Evolutionary conservation across 345 rosid species (phyloP).

Genomic region (Eucalyptus sp.): DNA sequence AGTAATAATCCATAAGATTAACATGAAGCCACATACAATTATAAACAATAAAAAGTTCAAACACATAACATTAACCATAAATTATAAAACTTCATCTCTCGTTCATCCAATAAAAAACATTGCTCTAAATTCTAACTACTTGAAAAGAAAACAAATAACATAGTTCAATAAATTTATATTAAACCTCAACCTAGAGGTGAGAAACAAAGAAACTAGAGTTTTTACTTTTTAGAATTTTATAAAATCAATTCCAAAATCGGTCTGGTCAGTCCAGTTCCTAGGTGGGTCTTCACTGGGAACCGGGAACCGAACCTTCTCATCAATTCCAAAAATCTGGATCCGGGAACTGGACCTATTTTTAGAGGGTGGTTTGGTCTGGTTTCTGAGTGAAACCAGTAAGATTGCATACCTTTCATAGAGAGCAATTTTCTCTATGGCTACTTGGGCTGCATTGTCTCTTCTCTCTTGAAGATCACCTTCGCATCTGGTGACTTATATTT

Average conservation of each 20-base stretch:
- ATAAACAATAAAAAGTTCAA: too few relatives aligned
- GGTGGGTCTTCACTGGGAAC: rapidly evolving
- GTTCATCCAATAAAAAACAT: background rate
- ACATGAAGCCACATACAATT: background rate
- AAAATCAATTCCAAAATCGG: too few relatives aligned
- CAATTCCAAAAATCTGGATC: too few relatives aligned
- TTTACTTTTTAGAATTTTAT: too few relatives aligned
- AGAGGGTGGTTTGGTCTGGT: rapidly evolving
- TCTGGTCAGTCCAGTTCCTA: rapidly evolving
- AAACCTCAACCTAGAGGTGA: background rate
- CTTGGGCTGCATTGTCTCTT: background rate
- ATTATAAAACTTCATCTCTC: background rate
- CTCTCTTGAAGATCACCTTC: background rate
- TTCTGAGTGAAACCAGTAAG: rapidly evolving
- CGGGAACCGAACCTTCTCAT: too few relatives aligned
- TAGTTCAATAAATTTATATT: too few relatives aligned
- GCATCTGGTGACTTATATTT: background rate
- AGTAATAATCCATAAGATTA: background rate
- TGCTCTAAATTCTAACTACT: background rate
- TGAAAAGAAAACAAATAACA: background rate
- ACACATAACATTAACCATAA: background rate
- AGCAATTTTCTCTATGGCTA: background rate
- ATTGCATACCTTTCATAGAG: background rate
- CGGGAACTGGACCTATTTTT: rapidly evolving
- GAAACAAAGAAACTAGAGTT: too few relatives aligned